These are phyloP conservation scores for Boletellus ananiceps DNA, from an alignment of 768 basidiomycete genomes.

Conservation along the genomic window DNA sequence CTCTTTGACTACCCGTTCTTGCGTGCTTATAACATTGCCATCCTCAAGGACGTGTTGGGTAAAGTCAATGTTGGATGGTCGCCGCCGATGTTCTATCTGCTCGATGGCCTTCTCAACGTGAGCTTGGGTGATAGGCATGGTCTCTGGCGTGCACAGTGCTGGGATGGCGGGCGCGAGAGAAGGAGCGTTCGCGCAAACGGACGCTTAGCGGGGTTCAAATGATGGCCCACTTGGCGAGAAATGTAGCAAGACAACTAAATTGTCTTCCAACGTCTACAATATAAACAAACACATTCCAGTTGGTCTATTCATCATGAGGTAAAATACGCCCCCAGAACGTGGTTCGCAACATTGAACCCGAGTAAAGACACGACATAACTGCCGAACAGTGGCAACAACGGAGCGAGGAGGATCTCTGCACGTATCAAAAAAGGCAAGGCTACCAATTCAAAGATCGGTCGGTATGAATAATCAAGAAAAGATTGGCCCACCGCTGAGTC, in stretches of 20 bases:
- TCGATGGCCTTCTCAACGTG: slow-evolving; percentile 34
- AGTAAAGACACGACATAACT: slow-evolving; percentile 83
- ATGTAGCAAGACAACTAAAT: slow-evolving; percentile 6
- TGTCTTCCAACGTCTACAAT: slow-evolving; percentile 11
- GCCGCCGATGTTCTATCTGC: slow-evolving; percentile 39
- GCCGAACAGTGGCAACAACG: slow-evolving; percentile 79
- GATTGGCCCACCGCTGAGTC: slow-evolving; percentile 60
- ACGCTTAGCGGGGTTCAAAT: slow-evolving; percentile 29
- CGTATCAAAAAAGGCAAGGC: slow-evolving; percentile 94
- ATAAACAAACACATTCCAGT: not conserved
- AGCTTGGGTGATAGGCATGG: slow-evolving; percentile 33
- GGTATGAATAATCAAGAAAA: not conserved
- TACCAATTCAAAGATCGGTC: slow-evolving; percentile 26
- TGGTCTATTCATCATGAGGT: slow-evolving; percentile 34
- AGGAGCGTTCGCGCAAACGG: slow-evolving; percentile 16
- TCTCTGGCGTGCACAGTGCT: slow-evolving; percentile 10
- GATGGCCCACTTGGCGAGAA: slow-evolving; percentile 4
- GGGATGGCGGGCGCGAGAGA: slow-evolving; percentile 2
- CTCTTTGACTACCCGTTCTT: slow-evolving; percentile 95
- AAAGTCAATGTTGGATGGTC: slow-evolving; percentile 72
- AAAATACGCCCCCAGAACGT: slow-evolving; percentile 80
- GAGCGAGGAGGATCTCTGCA: slow-evolving; percentile 85
- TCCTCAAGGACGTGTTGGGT: slow-evolving; percentile 92
- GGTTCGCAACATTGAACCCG: slow-evolving; percentile 86
- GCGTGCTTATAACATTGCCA: slow-evolving; percentile 86